Evolutionary conservation across 2,329 filamentous ascomycete species (phyloP).

Genomic region (Pseudocercospora vitis): DNA sequence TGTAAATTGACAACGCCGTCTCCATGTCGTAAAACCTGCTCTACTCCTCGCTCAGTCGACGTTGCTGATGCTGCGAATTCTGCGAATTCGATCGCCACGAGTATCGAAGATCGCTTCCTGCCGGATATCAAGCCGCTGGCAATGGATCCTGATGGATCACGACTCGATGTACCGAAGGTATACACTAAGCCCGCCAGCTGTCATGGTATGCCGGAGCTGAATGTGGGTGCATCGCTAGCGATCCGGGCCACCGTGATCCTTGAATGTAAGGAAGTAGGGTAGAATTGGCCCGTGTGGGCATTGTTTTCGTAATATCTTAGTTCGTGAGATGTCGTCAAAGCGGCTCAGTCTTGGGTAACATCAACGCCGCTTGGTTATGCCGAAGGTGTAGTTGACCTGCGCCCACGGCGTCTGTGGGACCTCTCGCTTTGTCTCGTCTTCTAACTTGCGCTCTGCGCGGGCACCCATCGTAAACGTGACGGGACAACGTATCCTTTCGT

Average conservation of each 20-base stretch:
- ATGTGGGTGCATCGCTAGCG: neutral
- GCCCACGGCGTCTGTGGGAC: neutral
- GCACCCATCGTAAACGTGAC: slow-evolving; percentile 76
- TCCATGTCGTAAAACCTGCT: neutral
- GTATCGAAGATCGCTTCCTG: no score
- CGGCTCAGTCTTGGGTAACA: slow-evolving; percentile 1
- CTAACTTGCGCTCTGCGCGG: slow-evolving; percentile 54
- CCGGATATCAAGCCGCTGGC: no score
- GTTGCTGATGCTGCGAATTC: neutral
- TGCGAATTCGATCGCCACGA: neutral
- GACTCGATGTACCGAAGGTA: neutral
- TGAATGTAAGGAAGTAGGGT: neutral
- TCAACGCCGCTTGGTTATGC: neutral
- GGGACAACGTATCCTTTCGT: slow-evolving; percentile 75
- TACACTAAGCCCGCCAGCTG: neutral
- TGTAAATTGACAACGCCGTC: neutral
- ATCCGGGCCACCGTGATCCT: neutral
- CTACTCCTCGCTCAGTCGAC: neutral
- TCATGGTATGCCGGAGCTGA: neutral
- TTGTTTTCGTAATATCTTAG: neutral
- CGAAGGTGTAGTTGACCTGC: neutral
- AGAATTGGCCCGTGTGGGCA: neutral
- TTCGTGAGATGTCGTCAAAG: neutral
- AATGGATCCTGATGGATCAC: neutral
- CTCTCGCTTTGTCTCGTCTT: slow-evolving; percentile 11